Base-by-base conservation (phyloP, 2,329 filamentous ascomycete genomes). In the Colletotrichum scovillei region DNA sequence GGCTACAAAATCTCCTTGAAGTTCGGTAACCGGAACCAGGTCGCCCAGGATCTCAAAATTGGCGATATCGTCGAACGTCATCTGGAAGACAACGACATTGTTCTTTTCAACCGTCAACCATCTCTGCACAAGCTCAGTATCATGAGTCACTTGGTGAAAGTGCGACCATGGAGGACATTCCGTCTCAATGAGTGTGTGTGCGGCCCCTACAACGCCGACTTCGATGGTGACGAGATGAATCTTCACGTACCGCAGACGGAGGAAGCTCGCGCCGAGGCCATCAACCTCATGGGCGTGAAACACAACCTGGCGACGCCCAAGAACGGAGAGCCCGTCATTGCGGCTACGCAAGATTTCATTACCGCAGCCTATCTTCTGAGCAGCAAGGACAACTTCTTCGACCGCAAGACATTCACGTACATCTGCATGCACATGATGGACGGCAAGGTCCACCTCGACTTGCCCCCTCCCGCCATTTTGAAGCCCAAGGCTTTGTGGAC, bases 161-260 rank as follows among this genome's bases (percentile, higher is more conserved):
- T 99, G 62, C 91, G 97, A 63, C 97, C 96, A 0, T 97, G 97
- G 92, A 92, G 95, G 82, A 99, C 97, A 0, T 98, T 99, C 81
- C 93, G 97, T 67, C 88, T 99, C 22, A 99, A 99, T 81, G 97
- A 99, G 82, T 99, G 97, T 89, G 97, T 98, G 1, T 99, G 97
- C 84, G 95, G 94, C 74, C 97, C 97, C 4, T 99, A 99, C 87
- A 99, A 99, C 78, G 97, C 97, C 69, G 97, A 99, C 89, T 99
- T 99, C 77, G 97, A 99, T 79, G 97, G 97, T 73, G 97, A 99
- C 78, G 97, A 99, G 83, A 99, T 99, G 97, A 99, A 99, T 78
- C 85, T 99, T 60, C 97, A 99, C 83, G 95, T 99, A 19, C 97
- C 97, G 2, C 97, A 99, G 81, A 98, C 97, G 0, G 97, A 99